Conservation (phyloP, 371 early-diverging fungal species). For the Agmasoma carcini region DNA sequence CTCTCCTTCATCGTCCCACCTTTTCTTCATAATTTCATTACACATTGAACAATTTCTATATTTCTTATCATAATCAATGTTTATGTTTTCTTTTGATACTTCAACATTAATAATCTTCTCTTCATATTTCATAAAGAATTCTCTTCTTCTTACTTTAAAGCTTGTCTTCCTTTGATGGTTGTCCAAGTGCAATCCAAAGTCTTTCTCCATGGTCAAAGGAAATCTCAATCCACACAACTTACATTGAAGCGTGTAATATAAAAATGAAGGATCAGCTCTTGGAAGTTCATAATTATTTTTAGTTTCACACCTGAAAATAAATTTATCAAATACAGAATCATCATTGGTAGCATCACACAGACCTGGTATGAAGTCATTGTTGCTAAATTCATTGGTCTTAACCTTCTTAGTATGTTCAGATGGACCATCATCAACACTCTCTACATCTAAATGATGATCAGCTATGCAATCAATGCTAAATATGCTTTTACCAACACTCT, state of each 20-base stretch:
- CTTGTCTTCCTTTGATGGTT: conserved; percentile 31
- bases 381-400: no score
- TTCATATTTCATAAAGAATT: conserved; percentile 10
- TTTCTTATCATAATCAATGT: neutral
- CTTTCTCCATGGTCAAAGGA: neutral
- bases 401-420: no score
- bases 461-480: no score
- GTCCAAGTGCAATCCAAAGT: conserved; percentile 22
- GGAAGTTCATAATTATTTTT: neutral
- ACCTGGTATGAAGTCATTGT: no score
- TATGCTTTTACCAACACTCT: no score
- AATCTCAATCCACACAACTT: conserved; percentile 34
- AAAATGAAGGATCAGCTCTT: neutral
- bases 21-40: neutral
- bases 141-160: conserved; percentile 21
- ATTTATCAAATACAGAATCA: no score
- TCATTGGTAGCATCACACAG: no score
- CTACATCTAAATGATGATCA: no score
- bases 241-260: conserved; percentile 27
- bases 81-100: neutral
- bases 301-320: no score
- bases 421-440: no score
- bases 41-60: neutral
- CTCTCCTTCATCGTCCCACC: neutral
- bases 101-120: neutral